Evolutionary conservation across 352 stramenopile species (phyloP), one percentile per base, ranked within the genome.

Genomic region (Plasmopara halstedii): DNA sequence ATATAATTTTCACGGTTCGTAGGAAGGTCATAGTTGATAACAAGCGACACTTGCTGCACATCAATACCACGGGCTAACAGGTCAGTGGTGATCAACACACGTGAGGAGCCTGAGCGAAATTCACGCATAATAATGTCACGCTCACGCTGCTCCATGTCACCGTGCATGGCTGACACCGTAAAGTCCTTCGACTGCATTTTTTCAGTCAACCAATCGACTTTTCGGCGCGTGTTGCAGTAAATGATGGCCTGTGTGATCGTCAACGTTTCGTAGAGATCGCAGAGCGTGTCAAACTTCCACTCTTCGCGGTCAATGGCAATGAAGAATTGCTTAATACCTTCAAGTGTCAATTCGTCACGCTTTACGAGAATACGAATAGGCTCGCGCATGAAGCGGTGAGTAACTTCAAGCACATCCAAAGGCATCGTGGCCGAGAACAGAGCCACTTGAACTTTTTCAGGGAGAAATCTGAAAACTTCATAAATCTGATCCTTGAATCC

Each of bases 301-400:
- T 99, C 96, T 70, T 99, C 97, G 46, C 83, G 79, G 33, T 99
- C 97, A 29, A 99, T 95, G 29, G 89, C 92, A 55, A 99, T 97
- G 77, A 98, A 99, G 68, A 99, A 99, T 75, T 99, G 97, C 89
- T 99, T 99, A 72, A 99, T 99, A 96, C 96, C 97, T 84, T 99
- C 97, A 42, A 99, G 83, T 14, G 97, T 99, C 37, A 99, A 79
- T 63, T 99, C 95, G 60, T 99, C 96, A 62, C 97, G 97, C 95
- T 99, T 99, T 50, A 99, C 96, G 48, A 99, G 86, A 62, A 99
- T 99, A 51, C 95, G 90, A 46, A 99, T 94, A 22, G 97, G 97
- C 49, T 99, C 95, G 55, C 93, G 89, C 97, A 99, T 99, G 77
- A 99, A 99, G 47, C 83, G 75, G 46, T 95, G 88, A 4, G 96